phyloP scores from a whole-genome alignment of 306 rosid genomes.

The Datisca glomerata region DNA sequence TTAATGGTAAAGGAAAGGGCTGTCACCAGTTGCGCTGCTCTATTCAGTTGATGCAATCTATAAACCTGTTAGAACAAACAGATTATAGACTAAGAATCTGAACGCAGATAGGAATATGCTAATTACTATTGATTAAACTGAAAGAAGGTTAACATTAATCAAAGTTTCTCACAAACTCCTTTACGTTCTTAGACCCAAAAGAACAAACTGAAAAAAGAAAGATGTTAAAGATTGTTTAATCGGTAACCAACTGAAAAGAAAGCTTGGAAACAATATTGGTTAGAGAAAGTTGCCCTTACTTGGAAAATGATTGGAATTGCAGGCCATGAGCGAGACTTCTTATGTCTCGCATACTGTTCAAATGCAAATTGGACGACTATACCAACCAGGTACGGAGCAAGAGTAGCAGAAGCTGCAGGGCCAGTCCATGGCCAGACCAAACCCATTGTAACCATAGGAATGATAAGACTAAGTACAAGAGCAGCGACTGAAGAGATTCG shows the following conservation, averaged over 20 bases:
- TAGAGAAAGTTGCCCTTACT: slow-evolving; percentile 27
- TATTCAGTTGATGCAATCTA: slow-evolving; percentile 88
- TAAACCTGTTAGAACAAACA: slow-evolving; percentile 67
- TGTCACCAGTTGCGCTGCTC: slow-evolving; percentile 96
- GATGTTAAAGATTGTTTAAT: no score
- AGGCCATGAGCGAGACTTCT: slow-evolving; percentile 77
- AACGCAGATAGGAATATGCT: no score
- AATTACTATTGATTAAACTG: no score
- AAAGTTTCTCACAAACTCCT: no score
- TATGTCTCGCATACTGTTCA: slow-evolving; percentile 82
- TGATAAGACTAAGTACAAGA: slow-evolving; percentile 78
- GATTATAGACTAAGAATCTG: no score
- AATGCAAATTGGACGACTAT: slow-evolving; percentile 94
- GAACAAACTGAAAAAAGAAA: background rate
- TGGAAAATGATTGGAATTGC: slow-evolving; percentile 95
- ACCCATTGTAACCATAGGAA: slow-evolving; percentile 99
- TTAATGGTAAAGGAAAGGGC: slow-evolving; percentile 86
- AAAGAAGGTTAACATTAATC: no score
- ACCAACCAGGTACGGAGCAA: slow-evolving; percentile 91
- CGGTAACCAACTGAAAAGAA: background rate
- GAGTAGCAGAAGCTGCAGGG: slow-evolving; percentile 99
- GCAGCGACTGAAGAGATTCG: slow-evolving; percentile 68
- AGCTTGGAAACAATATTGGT: slow-evolving; percentile 4
- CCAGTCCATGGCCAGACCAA: slow-evolving; percentile 99
- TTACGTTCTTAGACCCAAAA: no score